phyloP scores from a whole-genome alignment of 2,329 filamentous ascomycete species.

The Pezicula radicicola region DNA sequence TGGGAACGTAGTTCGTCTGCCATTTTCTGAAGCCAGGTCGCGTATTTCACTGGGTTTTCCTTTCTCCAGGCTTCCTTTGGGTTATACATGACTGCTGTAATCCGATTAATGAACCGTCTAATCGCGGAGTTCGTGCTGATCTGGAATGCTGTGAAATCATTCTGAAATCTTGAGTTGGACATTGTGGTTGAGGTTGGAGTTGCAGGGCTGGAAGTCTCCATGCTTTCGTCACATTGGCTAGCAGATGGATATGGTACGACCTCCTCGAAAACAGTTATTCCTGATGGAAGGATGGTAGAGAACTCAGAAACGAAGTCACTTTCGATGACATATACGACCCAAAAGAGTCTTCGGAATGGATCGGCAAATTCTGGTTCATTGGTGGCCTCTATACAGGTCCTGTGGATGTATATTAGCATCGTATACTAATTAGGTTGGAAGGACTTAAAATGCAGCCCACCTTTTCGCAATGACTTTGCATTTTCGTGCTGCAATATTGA shows the following conservation, averaged over 20 bases:
- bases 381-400: not conserved
- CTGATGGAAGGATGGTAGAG: slow-evolving; percentile 24
- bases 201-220: not conserved
- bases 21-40: slow-evolving; percentile 36
- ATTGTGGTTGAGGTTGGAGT: not conserved
- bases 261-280: slow-evolving; percentile 28
- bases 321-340: slow-evolving; percentile 29
- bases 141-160: slow-evolving; percentile 28
- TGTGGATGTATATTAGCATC: not conserved
- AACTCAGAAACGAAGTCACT: slow-evolving; percentile 29
- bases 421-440: not conserved
- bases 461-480: slow-evolving; percentile 21
- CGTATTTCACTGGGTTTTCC: slow-evolving; percentile 14
- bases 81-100: slow-evolving; percentile 28
- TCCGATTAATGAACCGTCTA: slow-evolving; percentile 26
- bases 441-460: not conserved
- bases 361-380: slow-evolving; percentile 14
- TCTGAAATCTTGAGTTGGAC: slow-evolving; percentile 1
- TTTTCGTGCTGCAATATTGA: slow-evolving; percentile 25
- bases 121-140: slow-evolving; percentile 30
- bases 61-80: slow-evolving; percentile 17
- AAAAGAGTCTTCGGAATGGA: slow-evolving; percentile 24
- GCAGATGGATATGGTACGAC: slow-evolving; percentile 20
- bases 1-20: slow-evolving; percentile 37
- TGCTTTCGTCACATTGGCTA: not conserved